Evolutionary conservation across 2,329 filamentous ascomycete species (phyloP).

Genomic region (Xenoacremonium recifei): DNA sequence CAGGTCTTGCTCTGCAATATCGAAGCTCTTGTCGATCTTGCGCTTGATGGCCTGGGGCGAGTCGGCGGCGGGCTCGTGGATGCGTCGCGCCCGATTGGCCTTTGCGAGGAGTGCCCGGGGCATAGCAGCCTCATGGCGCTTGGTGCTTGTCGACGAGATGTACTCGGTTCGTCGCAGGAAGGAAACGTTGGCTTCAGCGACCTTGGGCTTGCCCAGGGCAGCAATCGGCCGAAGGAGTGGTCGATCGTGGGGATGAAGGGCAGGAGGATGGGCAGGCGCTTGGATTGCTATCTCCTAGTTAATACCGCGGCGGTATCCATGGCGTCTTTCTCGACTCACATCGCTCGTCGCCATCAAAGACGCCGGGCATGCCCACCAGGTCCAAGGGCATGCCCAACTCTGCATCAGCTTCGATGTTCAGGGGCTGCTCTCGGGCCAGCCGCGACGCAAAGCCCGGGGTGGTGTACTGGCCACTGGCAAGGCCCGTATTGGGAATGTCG

Average conservation of each 20-base stretch:
- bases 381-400: constrained; percentile 98
- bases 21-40: constrained; percentile 65
- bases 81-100: constrained; percentile 36
- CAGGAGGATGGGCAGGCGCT: constrained; percentile 67
- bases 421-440: constrained; percentile 83
- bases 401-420: constrained; percentile 96
- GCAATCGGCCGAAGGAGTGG: constrained; percentile 80
- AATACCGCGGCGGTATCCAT: constrained; percentile 4
- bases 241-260: constrained; percentile 80
- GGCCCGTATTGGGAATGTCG: constrained; percentile 90
- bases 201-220: constrained; percentile 79
- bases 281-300: constrained; percentile 66
- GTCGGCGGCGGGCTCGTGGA: constrained; percentile 59
- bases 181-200: constrained; percentile 75
- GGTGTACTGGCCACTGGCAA: constrained; percentile 84
- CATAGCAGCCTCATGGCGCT: constrained; percentile 47
- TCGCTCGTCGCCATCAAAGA: constrained; percentile 93
- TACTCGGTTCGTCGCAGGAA: constrained; percentile 97
- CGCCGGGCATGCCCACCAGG: constrained; percentile 87
- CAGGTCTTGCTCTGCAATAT: constrained; percentile 51
- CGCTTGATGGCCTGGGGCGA: constrained; percentile 65
- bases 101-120: constrained; percentile 36
- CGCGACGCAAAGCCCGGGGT: constrained; percentile 86
- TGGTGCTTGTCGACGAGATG: constrained; percentile 64
- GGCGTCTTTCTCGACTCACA: constrained; percentile 52